These are phyloP conservation scores for Globisporangium mamillatum DNA, from an alignment of 352 stramenopile species.

Conservation along the genomic window DNA sequence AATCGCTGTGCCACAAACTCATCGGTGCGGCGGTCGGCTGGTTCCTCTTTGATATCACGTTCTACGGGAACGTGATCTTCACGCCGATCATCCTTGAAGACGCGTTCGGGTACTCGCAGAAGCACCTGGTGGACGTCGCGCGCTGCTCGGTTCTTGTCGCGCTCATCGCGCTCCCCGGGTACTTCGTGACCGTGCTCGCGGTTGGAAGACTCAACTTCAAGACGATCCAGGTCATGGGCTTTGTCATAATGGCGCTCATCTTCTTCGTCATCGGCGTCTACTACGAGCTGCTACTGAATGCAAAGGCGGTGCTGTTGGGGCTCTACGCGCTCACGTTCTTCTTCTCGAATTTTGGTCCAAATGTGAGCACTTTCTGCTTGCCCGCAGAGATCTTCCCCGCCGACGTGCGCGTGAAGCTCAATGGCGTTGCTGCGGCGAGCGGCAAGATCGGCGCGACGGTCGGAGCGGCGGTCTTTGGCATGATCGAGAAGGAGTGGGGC, in stretches of 20 bases:
- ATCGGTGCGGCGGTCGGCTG: constrained; percentile 84
- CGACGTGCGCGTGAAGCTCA: constrained; percentile 73
- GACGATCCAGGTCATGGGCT: constrained; percentile 81
- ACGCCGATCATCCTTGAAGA: constrained; percentile 78
- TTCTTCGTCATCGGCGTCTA: constrained; percentile 59
- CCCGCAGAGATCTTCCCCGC: constrained; percentile 75
- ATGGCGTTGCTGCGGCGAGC: constrained; percentile 69
- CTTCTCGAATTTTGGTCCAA: constrained; percentile 89
- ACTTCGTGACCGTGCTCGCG: constrained; percentile 58
- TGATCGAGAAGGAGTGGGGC: constrained; percentile 56
- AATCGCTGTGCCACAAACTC: constrained; percentile 43
- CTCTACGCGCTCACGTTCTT: constrained; percentile 84
- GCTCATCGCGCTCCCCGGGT: constrained; percentile 66
- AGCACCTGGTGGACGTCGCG: constrained; percentile 53
- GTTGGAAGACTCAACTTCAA: constrained; percentile 71
- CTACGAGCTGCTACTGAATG: constrained; percentile 47
- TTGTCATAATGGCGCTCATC: constrained; percentile 61
- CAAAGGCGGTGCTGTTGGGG: constrained; percentile 44
- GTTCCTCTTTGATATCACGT: constrained; percentile 92
- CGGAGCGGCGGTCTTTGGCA: constrained; percentile 56
- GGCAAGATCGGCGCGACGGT: constrained; percentile 77
- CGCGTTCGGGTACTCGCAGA: constrained; percentile 56
- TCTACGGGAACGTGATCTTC: constrained; percentile 90
- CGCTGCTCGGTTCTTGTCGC: constrained; percentile 69
- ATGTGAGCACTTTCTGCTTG: constrained; percentile 85